Percentiles rank a stretch among this genome's conserved stretches.
phyloP scores from a whole-genome alignment of 441 rosid genomes.

The Breynia disticha region DNA sequence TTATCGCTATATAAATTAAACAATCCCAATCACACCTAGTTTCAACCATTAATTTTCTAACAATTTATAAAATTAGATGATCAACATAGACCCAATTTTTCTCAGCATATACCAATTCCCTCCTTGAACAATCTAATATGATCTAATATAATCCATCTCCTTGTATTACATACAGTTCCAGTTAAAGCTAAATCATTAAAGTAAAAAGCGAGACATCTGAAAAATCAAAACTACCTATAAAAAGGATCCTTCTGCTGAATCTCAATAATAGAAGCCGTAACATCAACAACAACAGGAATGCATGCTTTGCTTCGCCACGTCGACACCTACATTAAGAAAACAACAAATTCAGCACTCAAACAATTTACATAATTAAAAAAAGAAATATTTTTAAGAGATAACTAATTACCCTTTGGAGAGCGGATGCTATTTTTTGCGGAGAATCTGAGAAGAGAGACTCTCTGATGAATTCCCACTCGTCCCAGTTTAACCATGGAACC shows the following conservation, averaged over 20 bases:
- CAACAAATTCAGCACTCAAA: background rate
- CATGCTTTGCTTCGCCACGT: slow-evolving; percentile 88
- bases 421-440: slow-evolving; percentile 35
- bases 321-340: slow-evolving; percentile 34
- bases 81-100: too few species aligned
- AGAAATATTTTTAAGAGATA: background rate
- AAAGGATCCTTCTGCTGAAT: slow-evolving; percentile 73
- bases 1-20: too few species aligned
- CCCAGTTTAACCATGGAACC: slow-evolving; percentile 92
- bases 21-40: too few species aligned
- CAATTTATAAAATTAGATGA: too few species aligned
- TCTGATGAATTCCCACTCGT: slow-evolving; percentile 83
- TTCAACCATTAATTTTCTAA: too few species aligned
- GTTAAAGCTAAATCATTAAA: too few species aligned
- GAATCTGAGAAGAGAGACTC: slow-evolving; percentile 78
- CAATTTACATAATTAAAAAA: background rate
- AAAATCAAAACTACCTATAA: slow-evolving; percentile 32
- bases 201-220: too few species aligned
- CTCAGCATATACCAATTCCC: too few species aligned
- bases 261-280: slow-evolving; percentile 68
- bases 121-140: too few species aligned
- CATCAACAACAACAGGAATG: slow-evolving; percentile 70
- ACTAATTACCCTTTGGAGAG: slow-evolving; percentile 54
- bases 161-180: too few species aligned
- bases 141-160: too few species aligned